Evolutionary conservation across 2,329 filamentous ascomycete species (phyloP).

Genomic region (Macrophomina tecta): DNA sequence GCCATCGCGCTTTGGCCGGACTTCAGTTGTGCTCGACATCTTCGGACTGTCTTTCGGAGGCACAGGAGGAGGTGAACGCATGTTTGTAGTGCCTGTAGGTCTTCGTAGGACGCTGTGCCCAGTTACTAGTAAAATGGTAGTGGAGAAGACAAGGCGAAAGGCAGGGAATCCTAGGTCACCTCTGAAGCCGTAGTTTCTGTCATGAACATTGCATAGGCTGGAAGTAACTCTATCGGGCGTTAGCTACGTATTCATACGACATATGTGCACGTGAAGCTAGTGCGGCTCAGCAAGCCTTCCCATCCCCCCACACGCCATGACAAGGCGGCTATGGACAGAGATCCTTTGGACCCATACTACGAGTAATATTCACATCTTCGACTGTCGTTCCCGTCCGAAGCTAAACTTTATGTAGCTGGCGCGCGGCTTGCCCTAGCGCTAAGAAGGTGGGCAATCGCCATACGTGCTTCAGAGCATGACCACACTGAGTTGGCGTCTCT

Average conservation of each 20-base stretch:
- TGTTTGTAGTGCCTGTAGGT: not conserved
- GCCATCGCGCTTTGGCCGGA: not conserved
- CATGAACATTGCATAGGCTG: not conserved
- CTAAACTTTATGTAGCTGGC: not conserved
- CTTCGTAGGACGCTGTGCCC: not conserved
- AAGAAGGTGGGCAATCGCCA: not conserved
- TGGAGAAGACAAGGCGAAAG: not conserved
- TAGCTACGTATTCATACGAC: not conserved
- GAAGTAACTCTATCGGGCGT: not conserved
- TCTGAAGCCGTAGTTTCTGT: not conserved
- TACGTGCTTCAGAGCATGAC: not conserved
- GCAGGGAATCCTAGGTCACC: not conserved
- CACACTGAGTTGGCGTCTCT: not conserved
- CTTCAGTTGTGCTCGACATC: not conserved
- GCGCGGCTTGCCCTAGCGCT: not conserved
- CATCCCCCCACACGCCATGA: not conserved
- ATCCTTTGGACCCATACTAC: not conserved
- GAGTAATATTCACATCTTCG: constrained; percentile 2
- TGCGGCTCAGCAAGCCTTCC: constrained; percentile 12
- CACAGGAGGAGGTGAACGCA: constrained; percentile 1
- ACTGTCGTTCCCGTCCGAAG: not conserved
- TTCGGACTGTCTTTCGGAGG: not conserved
- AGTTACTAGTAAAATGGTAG: not conserved
- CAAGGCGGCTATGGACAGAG: constrained; percentile 5
- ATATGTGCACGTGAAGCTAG: not conserved